Evolutionary conservation across 2,329 filamentous ascomycete species (phyloP).

Genomic region (Arthrobotrys sphaeroides): DNA sequence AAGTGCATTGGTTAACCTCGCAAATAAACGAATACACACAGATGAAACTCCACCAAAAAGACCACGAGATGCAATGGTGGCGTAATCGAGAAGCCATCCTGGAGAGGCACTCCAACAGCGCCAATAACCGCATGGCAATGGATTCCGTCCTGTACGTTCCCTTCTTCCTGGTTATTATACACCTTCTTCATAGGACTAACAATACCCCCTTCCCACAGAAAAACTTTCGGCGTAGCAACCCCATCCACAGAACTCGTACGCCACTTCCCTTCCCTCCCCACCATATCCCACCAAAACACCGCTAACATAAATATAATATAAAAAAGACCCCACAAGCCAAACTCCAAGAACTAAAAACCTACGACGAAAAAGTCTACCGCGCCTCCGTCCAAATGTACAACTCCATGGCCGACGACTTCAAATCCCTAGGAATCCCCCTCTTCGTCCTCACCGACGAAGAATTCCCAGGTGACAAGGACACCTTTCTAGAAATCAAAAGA

Average conservation of each 20-base stretch:
- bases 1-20: too few species aligned
- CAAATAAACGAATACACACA: too few species aligned
- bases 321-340: conserved; percentile 54
- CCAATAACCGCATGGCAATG: conserved; percentile 49
- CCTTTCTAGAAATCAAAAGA: conserved; percentile 20
- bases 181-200: background rate
- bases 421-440: conserved; percentile 55
- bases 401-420: conserved; percentile 56
- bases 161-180: background rate
- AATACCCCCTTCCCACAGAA: background rate
- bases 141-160: conserved; percentile 38
- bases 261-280: background rate
- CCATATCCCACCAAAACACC: conserved; percentile 1
- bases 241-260: conserved; percentile 25
- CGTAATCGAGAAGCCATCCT: conserved; percentile 54
- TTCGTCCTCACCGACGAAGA: conserved; percentile 54
- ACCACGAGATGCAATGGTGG: conserved; percentile 57
- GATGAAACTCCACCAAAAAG: conserved; percentile 56
- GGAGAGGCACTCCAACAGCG: conserved; percentile 52
- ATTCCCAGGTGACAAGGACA: conserved; percentile 36
- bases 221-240: conserved; percentile 34
- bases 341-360: conserved; percentile 51
- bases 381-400: conserved; percentile 55
- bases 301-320: background rate
- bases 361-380: conserved; percentile 55